Evolutionary conservation across 768 basidiomycete genomes (phyloP), one percentile per base, ranked within the genome.

Genomic region (Tylopilus cervinicoccineus): DNA sequence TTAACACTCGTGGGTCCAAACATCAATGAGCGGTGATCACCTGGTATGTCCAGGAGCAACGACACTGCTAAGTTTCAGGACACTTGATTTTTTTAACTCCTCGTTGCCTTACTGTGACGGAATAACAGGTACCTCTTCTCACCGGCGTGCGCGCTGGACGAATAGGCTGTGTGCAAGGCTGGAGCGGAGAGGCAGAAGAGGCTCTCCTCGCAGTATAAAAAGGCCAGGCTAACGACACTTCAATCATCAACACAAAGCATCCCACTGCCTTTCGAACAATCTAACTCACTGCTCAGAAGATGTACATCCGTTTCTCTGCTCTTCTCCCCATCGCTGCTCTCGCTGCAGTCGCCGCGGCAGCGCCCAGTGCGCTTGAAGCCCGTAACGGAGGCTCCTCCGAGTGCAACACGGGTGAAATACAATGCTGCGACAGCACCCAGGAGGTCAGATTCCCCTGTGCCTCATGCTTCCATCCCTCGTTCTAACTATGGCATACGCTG

Each of bases 271-370:
- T 28, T 39, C 23, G 13, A 46, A 33, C 27, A 29, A 19, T 6
- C 14, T 14, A 29, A 17, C 29, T 24, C 10, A 36, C 13, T 6
- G 7, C 22, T 29, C 34, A 5, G 39, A 37, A 38, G 4, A 60
- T 60, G 58, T 44, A 14, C 27, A 17, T 32, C 17, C 47, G 41
- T 37, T 33, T 47, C 17, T 27, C 52, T 39, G 7, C 29, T 17
- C 20, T 60, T 5, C n/a, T 57, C 37, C 37, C 51, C 14, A 19
- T 59, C 37, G 42, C 36, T 38, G 51, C 54, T 23, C 46, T 59
- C 20, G 48, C 10, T 14, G 48, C 42, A 13, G 26, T 36, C 6
- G 58, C 22, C 6, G 22, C 42, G 0, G 58, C 51, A 6, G 56
- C 51, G 11, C 56, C 51, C 9, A 31, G 9, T 7, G 36, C 4